Percentiles rank a stretch among this genome's conserved stretches.
These are phyloP conservation scores for Daldinia loculata DNA, from an alignment of 495 filamentous ascomycete genomes.

Conservation along the genomic window DNA sequence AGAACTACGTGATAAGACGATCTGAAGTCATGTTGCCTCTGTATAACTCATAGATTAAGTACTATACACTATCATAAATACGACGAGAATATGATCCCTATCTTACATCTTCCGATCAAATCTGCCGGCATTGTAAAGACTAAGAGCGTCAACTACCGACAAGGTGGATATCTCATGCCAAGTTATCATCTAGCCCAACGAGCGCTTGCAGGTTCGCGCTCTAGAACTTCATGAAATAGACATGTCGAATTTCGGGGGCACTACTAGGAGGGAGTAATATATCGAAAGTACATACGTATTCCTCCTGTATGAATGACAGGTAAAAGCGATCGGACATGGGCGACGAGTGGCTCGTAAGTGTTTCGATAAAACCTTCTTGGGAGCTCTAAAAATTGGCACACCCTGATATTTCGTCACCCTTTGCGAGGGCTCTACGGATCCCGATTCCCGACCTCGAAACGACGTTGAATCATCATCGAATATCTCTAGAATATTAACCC, in stretches of 20 bases:
- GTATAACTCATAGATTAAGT: constrained; percentile 4
- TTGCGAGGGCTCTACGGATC: constrained; percentile 1
- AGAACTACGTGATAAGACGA: constrained; percentile 18
- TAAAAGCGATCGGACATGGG: constrained; percentile 9
- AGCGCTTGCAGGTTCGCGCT: background rate
- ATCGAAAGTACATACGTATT: constrained; percentile 8
- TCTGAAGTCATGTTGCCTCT: constrained; percentile 6
- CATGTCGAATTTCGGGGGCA: constrained; percentile 1
- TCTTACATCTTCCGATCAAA: constrained; percentile 1
- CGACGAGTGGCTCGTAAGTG: constrained; percentile 17
- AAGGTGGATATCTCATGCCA: constrained; percentile 17
- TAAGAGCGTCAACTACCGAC: constrained; percentile 21
- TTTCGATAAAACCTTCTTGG: constrained; percentile 25
- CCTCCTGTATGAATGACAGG: constrained; percentile 11
- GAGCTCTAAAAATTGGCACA: constrained; percentile 3
- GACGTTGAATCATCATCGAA: constrained; percentile 6
- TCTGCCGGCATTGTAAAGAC: constrained; percentile 28
- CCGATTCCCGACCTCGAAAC: constrained; percentile 26
- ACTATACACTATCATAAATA: constrained; percentile 27
- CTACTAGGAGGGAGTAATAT: background rate
- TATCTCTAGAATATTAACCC: constrained; percentile 5
- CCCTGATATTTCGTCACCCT: constrained; percentile 22
- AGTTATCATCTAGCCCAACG: constrained; percentile 13
- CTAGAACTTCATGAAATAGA: background rate
- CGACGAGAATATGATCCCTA: constrained; percentile 12